Evolutionary conservation across 1,139 yeast genomes (phyloP).

Genomic region (Suhomyces choctaworum): DNA sequence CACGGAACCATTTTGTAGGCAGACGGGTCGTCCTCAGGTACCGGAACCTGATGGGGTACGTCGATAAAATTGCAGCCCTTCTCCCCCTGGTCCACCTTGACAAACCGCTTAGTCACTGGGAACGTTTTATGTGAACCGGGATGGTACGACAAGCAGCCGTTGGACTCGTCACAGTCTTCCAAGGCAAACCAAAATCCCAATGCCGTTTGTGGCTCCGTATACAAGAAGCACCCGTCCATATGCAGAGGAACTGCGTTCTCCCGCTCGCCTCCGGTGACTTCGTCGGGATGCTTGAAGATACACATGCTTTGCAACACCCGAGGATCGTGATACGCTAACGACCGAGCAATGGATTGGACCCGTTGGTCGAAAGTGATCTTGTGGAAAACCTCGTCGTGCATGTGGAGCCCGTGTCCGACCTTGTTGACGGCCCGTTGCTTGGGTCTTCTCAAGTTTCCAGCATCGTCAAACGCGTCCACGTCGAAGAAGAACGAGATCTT

Average conservation of each 20-base stretch:
- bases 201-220: constrained; percentile 70
- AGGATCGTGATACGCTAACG: constrained; percentile 61
- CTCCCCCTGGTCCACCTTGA: constrained; percentile 47
- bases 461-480: constrained; percentile 61
- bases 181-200: constrained; percentile 83
- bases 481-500: constrained; percentile 73
- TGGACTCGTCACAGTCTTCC: constrained; percentile 65
- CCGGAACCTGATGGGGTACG: constrained; percentile 22
- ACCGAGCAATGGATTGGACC: constrained; percentile 52
- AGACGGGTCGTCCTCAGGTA: constrained; percentile 25
- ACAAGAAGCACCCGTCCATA: constrained; percentile 73
- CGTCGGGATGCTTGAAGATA: constrained; percentile 69
- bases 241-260: constrained; percentile 76
- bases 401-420: constrained; percentile 78
- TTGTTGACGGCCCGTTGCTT: constrained; percentile 66
- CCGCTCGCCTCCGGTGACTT: constrained; percentile 44
- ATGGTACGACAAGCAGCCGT: constrained; percentile 72
- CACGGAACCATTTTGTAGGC: constrained; percentile 59
- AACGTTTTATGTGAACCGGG: constrained; percentile 70
- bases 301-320: constrained; percentile 78
- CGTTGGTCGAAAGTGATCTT: constrained; percentile 52
- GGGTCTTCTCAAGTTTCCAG: constrained; percentile 52
- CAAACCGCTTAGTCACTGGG: constrained; percentile 66
- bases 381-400: constrained; percentile 48
- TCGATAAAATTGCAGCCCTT: constrained; percentile 55